phyloP scores from a whole-genome alignment of 148 eudicot genomes.

The Silene conica region DNA sequence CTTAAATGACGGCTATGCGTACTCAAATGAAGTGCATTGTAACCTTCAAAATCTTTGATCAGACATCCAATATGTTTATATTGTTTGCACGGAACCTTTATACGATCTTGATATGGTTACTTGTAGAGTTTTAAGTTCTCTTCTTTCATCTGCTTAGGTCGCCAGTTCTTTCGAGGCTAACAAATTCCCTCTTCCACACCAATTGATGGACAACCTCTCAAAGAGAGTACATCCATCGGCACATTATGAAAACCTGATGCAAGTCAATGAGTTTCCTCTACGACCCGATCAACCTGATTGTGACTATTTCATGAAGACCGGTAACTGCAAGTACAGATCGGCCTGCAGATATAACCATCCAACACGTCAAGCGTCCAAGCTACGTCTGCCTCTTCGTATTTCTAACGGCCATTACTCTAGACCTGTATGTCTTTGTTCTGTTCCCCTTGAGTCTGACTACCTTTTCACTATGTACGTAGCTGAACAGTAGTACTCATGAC shows the following conservation, averaged over 20 bases:
- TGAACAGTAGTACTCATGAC: not conserved
- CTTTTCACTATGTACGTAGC: not conserved
- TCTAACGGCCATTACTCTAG: constrained; percentile 39
- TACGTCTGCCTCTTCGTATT: constrained; percentile 22
- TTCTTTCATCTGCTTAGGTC: constrained; percentile 8
- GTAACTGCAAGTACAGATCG: constrained; percentile 50
- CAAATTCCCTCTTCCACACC: constrained; percentile 23
- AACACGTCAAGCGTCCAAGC: constrained; percentile 20
- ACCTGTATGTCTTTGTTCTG: constrained; percentile 33
- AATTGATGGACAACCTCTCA: constrained; percentile 14
- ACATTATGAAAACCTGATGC: constrained; percentile 22
- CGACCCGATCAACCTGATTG: constrained; percentile 60
- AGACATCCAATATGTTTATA: too few species aligned
- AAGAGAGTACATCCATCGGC: constrained; percentile 23
- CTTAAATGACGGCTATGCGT: too few species aligned
- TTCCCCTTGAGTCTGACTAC: not conserved
- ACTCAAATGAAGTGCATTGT: too few species aligned
- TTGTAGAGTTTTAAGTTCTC: not conserved
- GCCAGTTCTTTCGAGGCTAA: constrained; percentile 15
- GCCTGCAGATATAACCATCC: constrained; percentile 56
- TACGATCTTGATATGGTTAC: not conserved
- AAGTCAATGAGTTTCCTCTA: constrained; percentile 47
- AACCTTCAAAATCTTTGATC: too few species aligned
- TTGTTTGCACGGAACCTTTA: too few species aligned
- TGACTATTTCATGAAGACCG: constrained; percentile 46